Evolutionary conservation across 1,284 basidiomycete species (phyloP), one percentile per base, ranked within the genome.

Genomic region (Irpex rosettiformis): DNA sequence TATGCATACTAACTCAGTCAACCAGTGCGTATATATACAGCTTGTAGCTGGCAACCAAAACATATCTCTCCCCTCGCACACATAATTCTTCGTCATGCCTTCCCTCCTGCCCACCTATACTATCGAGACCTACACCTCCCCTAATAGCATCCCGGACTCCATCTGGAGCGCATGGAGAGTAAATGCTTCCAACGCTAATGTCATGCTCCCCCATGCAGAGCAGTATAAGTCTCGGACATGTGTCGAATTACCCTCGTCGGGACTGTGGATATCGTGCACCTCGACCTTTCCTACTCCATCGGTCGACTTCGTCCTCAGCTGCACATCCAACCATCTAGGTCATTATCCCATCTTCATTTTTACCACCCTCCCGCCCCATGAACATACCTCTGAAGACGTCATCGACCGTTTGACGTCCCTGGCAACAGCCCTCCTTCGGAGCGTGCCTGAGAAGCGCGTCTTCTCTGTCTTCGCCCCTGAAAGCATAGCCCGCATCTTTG

Each of bases 381-480:
- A 60, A 4, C 67, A 75, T 22, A 56, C 56, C 13, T 10, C 49
- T 13, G 57, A 69, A 0, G 72, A 71, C 58, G 64, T 82, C 6
- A 25, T 52, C 8, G 65, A 65, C 7, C 65, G 71, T 6, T 54
- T 76, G 3, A 56, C 60, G 13, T 47, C 55, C 8, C 63, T 77
- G 13, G 67, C 68, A 18, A 45, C 58, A 27, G 59, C 58, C 3
- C 66, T 77, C 6, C 58, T 56, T 3, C 13, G n/a, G 11, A 10
- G 54, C 22, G 66, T 70, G 13, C 61, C 68, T 13, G 54, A 60
- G 3, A 56, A 73, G 11, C 77, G 88, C 10, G 78, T 88, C 0
- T 91, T 85, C 69, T 88, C 88, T 1, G 75, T 89, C 6, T 91
- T 89, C 64, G 81, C 85, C 1, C 73, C 77, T 1, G 76, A 82